A percentile compares a stretch with the other conserved stretches of the same genome.
Evolutionary conservation across 495 filamentous ascomycete genomes (phyloP).

Genomic region (Xylona heveae): DNA sequence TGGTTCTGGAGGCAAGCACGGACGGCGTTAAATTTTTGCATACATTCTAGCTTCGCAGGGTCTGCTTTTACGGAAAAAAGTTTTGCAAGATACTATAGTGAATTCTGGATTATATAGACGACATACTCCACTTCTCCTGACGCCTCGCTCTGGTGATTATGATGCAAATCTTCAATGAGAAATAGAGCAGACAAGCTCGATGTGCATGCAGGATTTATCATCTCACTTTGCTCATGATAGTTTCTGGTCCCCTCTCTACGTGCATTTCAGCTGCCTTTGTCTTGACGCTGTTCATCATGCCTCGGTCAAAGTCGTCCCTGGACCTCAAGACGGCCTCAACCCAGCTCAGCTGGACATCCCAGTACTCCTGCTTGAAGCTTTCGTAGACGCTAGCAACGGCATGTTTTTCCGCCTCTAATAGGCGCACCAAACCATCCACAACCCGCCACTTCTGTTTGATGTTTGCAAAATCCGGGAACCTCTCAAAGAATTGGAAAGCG

Average conservation of each 20-base stretch:
- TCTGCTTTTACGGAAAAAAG: too few relatives aligned
- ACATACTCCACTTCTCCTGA: too few relatives aligned
- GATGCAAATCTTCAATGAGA: too few relatives aligned
- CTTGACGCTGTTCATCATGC: slow-evolving; percentile 73
- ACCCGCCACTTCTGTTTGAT: slow-evolving; percentile 87
- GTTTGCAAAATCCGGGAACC: slow-evolving; percentile 39
- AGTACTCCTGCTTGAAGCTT: slow-evolving; percentile 61
- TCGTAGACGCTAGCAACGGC: slow-evolving; percentile 47
- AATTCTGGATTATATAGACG: too few relatives aligned
- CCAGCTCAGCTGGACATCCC: slow-evolving; percentile 90
- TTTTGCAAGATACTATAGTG: too few relatives aligned
- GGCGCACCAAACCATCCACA: slow-evolving; percentile 52
- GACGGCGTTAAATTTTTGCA: too few relatives aligned
- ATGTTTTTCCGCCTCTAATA: slow-evolving; percentile 60
- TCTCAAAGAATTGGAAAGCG: slow-evolving; percentile 50
- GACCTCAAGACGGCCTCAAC: slow-evolving; percentile 80
- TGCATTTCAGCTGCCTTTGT: slow-evolving; percentile 65
- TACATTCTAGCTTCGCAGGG: too few relatives aligned
- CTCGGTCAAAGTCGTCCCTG: slow-evolving; percentile 82
- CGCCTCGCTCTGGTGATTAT: too few relatives aligned
- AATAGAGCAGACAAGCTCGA: too few relatives aligned
- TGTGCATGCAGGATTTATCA: too few relatives aligned
- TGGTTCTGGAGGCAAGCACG: slow-evolving; percentile 2
- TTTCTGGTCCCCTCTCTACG: slow-evolving; percentile 57
- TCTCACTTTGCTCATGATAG: slow-evolving; percentile 77